Percentiles rank a stretch among this genome's conserved stretches.
Evolutionary conservation across 2,329 filamentous ascomycete species (phyloP).

Genomic region (Magnaporthales sp.): DNA sequence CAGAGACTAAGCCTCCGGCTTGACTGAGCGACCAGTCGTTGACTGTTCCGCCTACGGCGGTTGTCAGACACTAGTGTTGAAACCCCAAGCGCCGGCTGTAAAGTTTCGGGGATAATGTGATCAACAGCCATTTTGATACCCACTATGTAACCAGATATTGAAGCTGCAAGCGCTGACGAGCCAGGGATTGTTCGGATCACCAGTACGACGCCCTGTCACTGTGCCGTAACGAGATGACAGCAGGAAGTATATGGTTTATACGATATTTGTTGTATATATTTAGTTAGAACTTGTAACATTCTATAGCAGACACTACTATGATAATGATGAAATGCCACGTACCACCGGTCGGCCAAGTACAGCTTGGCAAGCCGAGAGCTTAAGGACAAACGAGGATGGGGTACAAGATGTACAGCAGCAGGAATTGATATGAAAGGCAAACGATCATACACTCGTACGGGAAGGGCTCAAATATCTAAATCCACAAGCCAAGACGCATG

Average conservation of each 20-base stretch:
- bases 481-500: background rate
- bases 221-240: background rate
- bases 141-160: background rate
- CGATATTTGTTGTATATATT: background rate
- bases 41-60: background rate
- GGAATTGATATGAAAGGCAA: background rate
- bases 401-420: background rate
- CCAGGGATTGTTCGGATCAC: background rate
- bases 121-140: background rate
- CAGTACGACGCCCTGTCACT: background rate
- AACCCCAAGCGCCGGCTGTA: background rate
- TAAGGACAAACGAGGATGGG: background rate
- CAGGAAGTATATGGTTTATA: background rate
- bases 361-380: background rate
- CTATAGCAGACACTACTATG: background rate
- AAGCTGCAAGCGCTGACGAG: background rate
- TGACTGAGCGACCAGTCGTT: background rate
- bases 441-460: background rate
- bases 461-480: background rate
- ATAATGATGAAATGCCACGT: background rate
- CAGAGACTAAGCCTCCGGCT: background rate
- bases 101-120: background rate
- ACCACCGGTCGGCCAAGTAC: background rate
- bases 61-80: background rate
- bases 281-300: background rate